phyloP scores from a whole-genome alignment of 78 protist species.

The Dictyostelium intermedium region DNA sequence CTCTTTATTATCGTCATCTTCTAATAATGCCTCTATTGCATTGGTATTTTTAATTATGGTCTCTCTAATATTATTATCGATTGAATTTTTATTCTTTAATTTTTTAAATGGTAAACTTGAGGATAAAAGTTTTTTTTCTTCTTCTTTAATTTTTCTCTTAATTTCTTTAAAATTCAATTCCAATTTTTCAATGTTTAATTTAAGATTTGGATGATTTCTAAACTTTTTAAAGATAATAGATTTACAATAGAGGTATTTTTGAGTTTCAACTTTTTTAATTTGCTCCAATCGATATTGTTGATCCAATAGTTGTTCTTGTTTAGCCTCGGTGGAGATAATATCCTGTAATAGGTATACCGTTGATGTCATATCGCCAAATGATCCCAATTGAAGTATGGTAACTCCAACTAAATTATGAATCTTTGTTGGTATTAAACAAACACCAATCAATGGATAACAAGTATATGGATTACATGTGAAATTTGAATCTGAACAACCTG shows the following conservation, averaged over 20 bases:
- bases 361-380: slow-evolving; percentile 12
- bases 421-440: background rate
- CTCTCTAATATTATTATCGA: background rate
- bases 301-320: background rate
- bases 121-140: background rate
- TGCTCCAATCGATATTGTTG: background rate
- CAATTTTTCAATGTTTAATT: background rate
- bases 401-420: background rate
- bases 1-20: background rate
- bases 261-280: background rate
- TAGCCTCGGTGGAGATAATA: background rate
- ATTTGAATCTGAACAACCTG: background rate
- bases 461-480: background rate
- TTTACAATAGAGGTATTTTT: background rate
- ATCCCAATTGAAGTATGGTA: background rate
- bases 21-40: background rate
- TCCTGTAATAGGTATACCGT: background rate
- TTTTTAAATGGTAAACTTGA: background rate
- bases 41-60: background rate
- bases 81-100: background rate
- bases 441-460: slow-evolving; percentile 1
- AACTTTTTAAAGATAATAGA: background rate
- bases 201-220: background rate
- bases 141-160: background rate
- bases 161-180: background rate